Evolutionary conservation across 768 basidiomycete genomes (phyloP).

Genomic region (Neoboletus magnificus): DNA sequence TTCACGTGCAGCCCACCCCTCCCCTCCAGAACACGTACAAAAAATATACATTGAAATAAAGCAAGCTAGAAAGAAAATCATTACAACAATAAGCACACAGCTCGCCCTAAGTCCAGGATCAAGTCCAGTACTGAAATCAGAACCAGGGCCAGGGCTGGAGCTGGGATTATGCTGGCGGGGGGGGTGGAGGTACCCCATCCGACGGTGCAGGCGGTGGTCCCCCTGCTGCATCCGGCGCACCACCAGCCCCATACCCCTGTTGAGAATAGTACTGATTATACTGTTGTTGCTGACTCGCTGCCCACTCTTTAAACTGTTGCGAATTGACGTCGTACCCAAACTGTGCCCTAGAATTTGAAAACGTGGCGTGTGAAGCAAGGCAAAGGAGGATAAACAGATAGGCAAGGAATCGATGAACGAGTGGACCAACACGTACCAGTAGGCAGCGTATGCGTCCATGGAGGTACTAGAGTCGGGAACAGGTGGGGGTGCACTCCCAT

Average conservation of each 20-base stretch:
- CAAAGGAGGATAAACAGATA: background rate
- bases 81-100: slow-evolving; percentile 13
- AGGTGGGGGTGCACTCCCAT: slow-evolving; percentile 39
- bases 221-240: slow-evolving; percentile 5
- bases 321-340: slow-evolving; percentile 88
- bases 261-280: slow-evolving; percentile 73
- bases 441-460: slow-evolving; percentile 55
- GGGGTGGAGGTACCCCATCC: slow-evolving; percentile 16
- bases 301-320: slow-evolving; percentile 78
- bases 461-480: slow-evolving; percentile 42
- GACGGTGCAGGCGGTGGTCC: slow-evolving; percentile 30
- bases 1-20: background rate
- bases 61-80: slow-evolving; percentile 25
- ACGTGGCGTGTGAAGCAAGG: background rate
- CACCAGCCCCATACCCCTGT: slow-evolving; percentile 43
- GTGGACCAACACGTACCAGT: slow-evolving; percentile 46
- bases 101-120: slow-evolving; percentile 1
- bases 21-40: background rate
- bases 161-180: slow-evolving; percentile 22
- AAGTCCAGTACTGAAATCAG: background rate
- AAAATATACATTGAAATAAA: slow-evolving; percentile 34
- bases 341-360: slow-evolving; percentile 54
- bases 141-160: background rate
- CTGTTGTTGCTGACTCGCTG: slow-evolving; percentile 59
- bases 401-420: background rate